Evolutionary conservation across 805 yeast species (phyloP), one percentile per base, ranked within the genome.

Genomic region (Yamadazyma takamatsuzukensis): DNA sequence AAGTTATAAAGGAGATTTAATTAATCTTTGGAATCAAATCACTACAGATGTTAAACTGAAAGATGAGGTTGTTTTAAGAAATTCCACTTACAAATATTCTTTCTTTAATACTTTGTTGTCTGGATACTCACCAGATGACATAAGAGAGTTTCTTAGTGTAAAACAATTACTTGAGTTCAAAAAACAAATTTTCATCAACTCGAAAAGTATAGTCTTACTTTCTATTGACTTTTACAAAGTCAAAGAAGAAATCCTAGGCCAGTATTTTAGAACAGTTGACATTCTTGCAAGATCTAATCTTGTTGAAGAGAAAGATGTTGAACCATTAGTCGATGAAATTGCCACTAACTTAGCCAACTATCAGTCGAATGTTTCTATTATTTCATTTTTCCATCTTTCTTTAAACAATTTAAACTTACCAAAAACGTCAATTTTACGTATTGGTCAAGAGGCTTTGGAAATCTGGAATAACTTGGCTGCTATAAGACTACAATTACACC

Each of bases 401-500:
- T 34, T 59, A 12, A 32, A 32, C 1, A 21, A 33, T 4, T 27
- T 27, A 4, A n/a, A n/a, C n/a, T n/a, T 15, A 34, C 6, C 30
- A 32, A 11, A n/a, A n/a, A n/a, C n/a, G n/a, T n/a, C n/a, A n/a
- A n/a, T n/a, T n/a, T 19, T 35, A 5, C 41, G 33, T 1, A 25
- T 38, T 6, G 15, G 48, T 1, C 33, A 43, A 2, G 36, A 40
- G 2, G 27, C 21, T 7, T 46, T 55, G 2, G 48, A 54, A 0
- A 62, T 83, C 13, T 85, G 95, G 93, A 59, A 56, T 4, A 70
- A 67, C 15, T 48, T 86, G 15, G 67, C 68, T 12, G 65, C 70
- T 1, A 80, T 78, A 8, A 63, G 94, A 29, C 59, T 87, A 23
- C 72, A 80, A 18, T 60, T 84, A 25, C 72, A 74, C 27, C 93